Evolutionary conservation across 768 basidiomycete genomes (phyloP).

Genomic region (Pleurotus platypus): DNA sequence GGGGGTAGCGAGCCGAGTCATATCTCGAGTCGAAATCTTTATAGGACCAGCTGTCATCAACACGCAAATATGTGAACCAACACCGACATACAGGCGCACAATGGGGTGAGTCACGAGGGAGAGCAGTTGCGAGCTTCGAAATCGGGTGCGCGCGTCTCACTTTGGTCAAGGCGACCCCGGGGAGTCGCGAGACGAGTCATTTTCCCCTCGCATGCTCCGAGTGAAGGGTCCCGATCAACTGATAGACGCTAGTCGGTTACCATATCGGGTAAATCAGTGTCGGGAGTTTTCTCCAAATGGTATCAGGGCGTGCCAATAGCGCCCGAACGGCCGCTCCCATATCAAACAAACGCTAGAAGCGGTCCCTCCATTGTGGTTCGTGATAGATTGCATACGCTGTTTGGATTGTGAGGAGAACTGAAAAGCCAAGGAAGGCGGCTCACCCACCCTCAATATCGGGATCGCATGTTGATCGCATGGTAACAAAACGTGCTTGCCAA

Average conservation of each 20-base stretch:
- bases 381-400: no score
- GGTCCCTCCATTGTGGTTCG: no score
- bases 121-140: constrained; percentile 1
- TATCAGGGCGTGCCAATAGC: no score
- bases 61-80: constrained; percentile 9
- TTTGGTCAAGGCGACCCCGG: not conserved
- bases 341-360: no score
- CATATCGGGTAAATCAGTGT: constrained; percentile 7
- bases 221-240: not conserved
- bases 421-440: no score
- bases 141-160: constrained; percentile 1
- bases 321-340: no score
- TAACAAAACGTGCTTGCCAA: no score
- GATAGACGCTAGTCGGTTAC: not conserved
- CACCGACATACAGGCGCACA: constrained; percentile 7
- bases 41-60: constrained; percentile 4
- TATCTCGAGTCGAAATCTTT: constrained; percentile 4
- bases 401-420: no score
- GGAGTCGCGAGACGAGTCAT: constrained; percentile 1
- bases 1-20: constrained; percentile 1
- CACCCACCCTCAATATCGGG: no score
- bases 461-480: no score
- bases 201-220: no score
- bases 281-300: not conserved
- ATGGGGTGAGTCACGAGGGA: constrained; percentile 4